Conservation (phyloP, 2,329 filamentous ascomycete genomes). For the Talaromyces sp. region DNA sequence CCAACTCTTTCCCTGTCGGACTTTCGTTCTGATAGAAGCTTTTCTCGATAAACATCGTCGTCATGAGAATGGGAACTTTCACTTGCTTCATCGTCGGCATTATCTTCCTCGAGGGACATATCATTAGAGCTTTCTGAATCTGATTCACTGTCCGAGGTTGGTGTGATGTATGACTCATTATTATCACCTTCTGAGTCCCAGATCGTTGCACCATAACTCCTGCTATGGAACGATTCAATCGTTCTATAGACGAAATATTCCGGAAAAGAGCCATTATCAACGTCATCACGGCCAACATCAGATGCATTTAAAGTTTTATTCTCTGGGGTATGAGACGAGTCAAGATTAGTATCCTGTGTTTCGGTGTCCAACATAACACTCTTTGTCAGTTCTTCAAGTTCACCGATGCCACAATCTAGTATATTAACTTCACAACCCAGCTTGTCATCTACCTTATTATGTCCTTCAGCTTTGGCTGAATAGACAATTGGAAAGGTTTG, state of each 20-base stretch:
- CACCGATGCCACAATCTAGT: not conserved
- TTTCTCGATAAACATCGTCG: not conserved
- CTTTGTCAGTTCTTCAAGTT: not conserved
- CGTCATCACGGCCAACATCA: not conserved
- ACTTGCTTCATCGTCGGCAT: slow-evolving; percentile 4
- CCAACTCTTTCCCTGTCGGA: not conserved
- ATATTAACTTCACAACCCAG: not conserved
- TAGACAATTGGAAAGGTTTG: too few relatives aligned
- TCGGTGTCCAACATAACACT: not conserved
- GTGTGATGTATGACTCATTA: not conserved
- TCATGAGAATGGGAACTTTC: not conserved
- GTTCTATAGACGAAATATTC: slow-evolving; percentile 7
- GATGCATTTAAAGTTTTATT: too few relatives aligned
- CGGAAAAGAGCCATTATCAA: not conserved
- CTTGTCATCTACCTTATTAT: not conserved
- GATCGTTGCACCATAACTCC: not conserved
- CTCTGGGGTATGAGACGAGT: not conserved
- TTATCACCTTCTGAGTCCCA: slow-evolving; percentile 3
- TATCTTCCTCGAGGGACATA: not conserved
- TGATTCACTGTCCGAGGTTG: not conserved
- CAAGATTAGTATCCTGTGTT: not conserved
- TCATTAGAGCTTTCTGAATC: not conserved
- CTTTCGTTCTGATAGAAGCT: not conserved
- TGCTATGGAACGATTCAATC: slow-evolving; percentile 1
- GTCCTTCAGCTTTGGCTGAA: not conserved